A percentile compares a stretch with the other conserved stretches of the same genome.
Evolutionary conservation across 2,329 filamentous ascomycete genomes (phyloP).

Genomic region (Tolypocladium cylindrosporum): DNA sequence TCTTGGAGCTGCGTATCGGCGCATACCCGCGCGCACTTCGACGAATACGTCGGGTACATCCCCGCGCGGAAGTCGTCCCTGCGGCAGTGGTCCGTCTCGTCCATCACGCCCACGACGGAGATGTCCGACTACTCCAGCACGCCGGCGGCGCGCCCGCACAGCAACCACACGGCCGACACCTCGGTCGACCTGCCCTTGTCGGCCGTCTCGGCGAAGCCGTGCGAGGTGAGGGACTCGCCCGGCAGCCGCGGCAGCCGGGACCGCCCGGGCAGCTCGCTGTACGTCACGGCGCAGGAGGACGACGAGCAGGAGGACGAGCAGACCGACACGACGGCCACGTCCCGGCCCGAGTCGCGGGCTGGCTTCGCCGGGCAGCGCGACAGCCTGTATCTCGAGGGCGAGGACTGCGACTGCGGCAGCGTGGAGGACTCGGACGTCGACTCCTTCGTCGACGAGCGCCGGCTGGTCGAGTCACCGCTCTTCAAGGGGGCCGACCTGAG

Average conservation of each 20-base stretch:
- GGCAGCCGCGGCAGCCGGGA: background rate
- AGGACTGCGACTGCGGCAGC: conserved; percentile 4
- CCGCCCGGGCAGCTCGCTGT: background rate
- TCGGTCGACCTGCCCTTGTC: conserved; percentile 27
- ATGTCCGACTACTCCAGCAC: conserved; percentile 29
- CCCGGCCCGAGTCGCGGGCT: background rate
- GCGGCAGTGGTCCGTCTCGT: conserved; percentile 31
- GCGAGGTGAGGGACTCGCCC: background rate
- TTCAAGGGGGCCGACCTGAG: conserved; percentile 20
- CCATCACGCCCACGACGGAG: conserved; percentile 26
- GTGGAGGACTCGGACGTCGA: conserved; percentile 19
- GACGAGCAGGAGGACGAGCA: background rate
- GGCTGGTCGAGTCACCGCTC: conserved; percentile 19
- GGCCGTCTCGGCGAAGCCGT: background rate
- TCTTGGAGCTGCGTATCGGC: conserved; percentile 1
- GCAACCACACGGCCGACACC: conserved; percentile 33
- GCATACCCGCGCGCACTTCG: background rate
- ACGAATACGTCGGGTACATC: conserved; percentile 2
- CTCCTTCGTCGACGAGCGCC: conserved; percentile 16
- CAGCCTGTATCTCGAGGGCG: background rate
- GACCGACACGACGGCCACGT: background rate
- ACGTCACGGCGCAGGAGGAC: background rate
- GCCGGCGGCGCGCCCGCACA: conserved; percentile 26
- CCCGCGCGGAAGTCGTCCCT: conserved; percentile 8
- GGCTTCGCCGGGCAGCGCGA: background rate